These are phyloP conservation scores for Lecanicillium sp. DNA, from an alignment of 2,329 filamentous ascomycete genomes.

Conservation along the genomic window DNA sequence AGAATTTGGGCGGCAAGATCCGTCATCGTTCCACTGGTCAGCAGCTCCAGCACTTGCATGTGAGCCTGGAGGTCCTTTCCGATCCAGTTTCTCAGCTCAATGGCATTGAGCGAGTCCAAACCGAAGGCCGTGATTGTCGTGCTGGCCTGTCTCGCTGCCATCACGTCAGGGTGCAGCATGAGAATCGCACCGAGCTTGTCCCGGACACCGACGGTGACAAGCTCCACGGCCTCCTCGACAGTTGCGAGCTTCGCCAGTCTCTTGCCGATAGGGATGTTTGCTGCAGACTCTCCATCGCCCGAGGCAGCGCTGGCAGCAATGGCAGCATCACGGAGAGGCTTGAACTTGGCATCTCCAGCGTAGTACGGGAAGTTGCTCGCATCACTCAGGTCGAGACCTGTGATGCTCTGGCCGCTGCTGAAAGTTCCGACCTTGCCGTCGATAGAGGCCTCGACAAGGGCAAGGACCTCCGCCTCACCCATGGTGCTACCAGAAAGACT, in stretches of 20 bases:
- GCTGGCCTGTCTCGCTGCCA: constrained; percentile 17
- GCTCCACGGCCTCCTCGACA: constrained; percentile 19
- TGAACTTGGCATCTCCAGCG: constrained; percentile 49
- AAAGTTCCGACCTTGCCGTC: constrained; percentile 34
- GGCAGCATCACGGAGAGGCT: constrained; percentile 37
- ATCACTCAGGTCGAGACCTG: constrained; percentile 44
- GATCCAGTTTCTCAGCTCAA: constrained; percentile 46
- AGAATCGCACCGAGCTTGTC: constrained; percentile 31
- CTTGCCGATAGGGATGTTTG: constrained; percentile 16
- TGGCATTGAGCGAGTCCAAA: constrained; percentile 43
- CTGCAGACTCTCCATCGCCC: constrained; percentile 8
- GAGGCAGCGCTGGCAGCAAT: constrained; percentile 21
- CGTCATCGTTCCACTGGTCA: constrained; percentile 37
- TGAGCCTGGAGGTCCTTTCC: constrained; percentile 43
- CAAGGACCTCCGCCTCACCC: constrained; percentile 47
- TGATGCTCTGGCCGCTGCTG: constrained; percentile 47
- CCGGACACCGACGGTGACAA: constrained; percentile 21
- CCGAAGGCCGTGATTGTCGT: constrained; percentile 23
- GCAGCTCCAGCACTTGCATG: constrained; percentile 46
- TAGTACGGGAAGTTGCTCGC: constrained; percentile 45
- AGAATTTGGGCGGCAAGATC: constrained; percentile 17
- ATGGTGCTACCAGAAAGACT: constrained; percentile 44
- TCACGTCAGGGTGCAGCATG: constrained; percentile 21
- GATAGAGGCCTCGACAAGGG: constrained; percentile 46
- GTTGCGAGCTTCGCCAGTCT: constrained; percentile 14